These are phyloP conservation scores for Diplodia mutila DNA, from an alignment of 2,329 filamentous ascomycete genomes.

Conservation along the genomic window DNA sequence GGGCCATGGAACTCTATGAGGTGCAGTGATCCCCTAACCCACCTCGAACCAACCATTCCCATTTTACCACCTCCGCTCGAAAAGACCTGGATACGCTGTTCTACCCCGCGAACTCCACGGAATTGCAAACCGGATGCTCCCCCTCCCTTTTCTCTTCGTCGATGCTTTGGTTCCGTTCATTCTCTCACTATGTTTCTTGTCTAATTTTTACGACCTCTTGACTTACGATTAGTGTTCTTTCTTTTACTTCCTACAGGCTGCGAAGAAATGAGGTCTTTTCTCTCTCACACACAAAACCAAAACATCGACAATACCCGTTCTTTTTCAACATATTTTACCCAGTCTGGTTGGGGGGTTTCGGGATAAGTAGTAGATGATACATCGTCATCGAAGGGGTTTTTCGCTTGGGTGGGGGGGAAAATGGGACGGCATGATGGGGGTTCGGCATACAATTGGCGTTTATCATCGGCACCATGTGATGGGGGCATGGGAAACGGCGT, in stretches of 20 bases:
- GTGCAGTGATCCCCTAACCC: constrained; percentile 15
- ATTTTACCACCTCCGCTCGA: background rate
- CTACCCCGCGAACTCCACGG: background rate
- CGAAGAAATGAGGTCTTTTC: constrained; percentile 1
- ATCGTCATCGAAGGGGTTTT: background rate
- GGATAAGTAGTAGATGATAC: too few species aligned
- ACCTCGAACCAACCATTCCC: background rate
- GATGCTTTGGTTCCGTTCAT: background rate
- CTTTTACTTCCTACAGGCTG: constrained; percentile 3
- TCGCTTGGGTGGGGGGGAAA: background rate
- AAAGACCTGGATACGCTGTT: background rate
- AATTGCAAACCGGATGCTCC: background rate
- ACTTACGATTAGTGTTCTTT: constrained; percentile 17
- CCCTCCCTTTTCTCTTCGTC: background rate
- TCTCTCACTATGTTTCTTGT: background rate
- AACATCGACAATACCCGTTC: background rate
- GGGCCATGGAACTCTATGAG: constrained; percentile 26
- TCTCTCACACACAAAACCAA: background rate
- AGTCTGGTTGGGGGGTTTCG: background rate
- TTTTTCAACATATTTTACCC: background rate
- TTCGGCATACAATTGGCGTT: too few species aligned
- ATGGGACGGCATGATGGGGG: background rate
- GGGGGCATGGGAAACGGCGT: constrained; percentile 1
- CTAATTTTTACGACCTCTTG: background rate
- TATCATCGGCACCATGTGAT: too few species aligned